Conservation (phyloP, 345 rosid genomes). For the Eucalyptus pauciflora region DNA sequence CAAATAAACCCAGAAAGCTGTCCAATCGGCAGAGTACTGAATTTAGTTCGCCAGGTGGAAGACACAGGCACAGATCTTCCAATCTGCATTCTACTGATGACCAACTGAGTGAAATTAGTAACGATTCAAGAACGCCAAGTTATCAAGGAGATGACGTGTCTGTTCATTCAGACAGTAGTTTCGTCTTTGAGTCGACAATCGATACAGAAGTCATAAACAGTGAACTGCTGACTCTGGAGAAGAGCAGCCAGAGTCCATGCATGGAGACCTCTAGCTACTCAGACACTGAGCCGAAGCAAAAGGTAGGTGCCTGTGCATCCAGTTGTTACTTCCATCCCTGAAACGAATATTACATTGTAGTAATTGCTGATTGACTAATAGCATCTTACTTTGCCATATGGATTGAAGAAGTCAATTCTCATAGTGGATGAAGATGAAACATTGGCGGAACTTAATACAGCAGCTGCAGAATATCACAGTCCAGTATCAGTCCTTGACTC, state of each 20-base stretch:
- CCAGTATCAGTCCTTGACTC: conserved; percentile 82
- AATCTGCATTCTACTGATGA: conserved; percentile 44
- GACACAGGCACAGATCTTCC: conserved; percentile 28
- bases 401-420: conserved; percentile 34
- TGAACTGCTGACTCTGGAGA: background rate
- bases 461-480: conserved; percentile 63
- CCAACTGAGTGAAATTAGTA: conserved; percentile 67
- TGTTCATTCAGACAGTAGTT: conserved; percentile 38
- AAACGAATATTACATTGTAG: background rate
- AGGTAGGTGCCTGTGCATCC: conserved; percentile 25
- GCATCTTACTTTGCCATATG: background rate
- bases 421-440: conserved; percentile 35
- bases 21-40: conserved; percentile 25
- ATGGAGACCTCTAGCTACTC: conserved; percentile 13
- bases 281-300: conserved; percentile 31
- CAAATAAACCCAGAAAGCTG: conserved; percentile 45
- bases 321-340: background rate
- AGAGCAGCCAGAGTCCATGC: conserved; percentile 23
- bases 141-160: conserved; percentile 43
- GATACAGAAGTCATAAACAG: conserved; percentile 13
- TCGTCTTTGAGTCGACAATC: conserved; percentile 11
- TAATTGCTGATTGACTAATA: background rate
- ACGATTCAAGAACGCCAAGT: conserved; percentile 58
- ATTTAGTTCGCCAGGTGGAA: conserved; percentile 53
- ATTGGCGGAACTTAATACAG: conserved; percentile 23